These are phyloP conservation scores for Aspergillus sp. DNA, from an alignment of 2,329 filamentous ascomycete species.

Conservation along the genomic window DNA sequence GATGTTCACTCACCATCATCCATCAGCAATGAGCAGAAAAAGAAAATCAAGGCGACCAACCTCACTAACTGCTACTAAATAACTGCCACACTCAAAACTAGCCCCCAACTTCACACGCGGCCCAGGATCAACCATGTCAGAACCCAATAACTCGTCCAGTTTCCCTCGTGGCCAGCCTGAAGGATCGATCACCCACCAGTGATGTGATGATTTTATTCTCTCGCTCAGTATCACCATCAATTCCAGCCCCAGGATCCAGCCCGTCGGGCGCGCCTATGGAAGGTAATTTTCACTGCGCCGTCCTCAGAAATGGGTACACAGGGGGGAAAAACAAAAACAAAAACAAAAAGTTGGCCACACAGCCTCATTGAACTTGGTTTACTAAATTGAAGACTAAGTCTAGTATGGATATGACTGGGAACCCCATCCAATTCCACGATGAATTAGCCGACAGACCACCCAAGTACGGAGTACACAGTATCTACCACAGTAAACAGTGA, in stretches of 20 bases:
- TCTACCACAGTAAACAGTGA: too few species aligned
- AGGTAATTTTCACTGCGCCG: neutral
- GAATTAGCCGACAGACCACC: too few species aligned
- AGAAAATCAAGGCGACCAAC: neutral
- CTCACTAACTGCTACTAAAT: neutral
- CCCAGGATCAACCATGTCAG: conserved; percentile 4
- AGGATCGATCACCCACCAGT: neutral
- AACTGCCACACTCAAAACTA: neutral
- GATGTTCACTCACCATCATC: neutral
- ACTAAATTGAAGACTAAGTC: too few species aligned
- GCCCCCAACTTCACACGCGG: neutral
- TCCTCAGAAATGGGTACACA: neutral
- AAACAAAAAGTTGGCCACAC: neutral
- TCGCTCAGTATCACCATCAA: neutral
- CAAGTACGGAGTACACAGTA: too few species aligned
- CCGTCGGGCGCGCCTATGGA: neutral
- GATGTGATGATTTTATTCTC: too few species aligned
- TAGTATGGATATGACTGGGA: too few species aligned
- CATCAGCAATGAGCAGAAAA: neutral
- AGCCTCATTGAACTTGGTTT: neutral
- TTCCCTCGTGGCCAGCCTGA: neutral
- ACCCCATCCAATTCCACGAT: too few species aligned
- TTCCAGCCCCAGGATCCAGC: neutral
- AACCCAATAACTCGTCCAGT: neutral
- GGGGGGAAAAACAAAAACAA: too few species aligned